Base-by-base conservation (phyloP, 805 yeast species). In the Saccharomycopsis amapae region DNA sequence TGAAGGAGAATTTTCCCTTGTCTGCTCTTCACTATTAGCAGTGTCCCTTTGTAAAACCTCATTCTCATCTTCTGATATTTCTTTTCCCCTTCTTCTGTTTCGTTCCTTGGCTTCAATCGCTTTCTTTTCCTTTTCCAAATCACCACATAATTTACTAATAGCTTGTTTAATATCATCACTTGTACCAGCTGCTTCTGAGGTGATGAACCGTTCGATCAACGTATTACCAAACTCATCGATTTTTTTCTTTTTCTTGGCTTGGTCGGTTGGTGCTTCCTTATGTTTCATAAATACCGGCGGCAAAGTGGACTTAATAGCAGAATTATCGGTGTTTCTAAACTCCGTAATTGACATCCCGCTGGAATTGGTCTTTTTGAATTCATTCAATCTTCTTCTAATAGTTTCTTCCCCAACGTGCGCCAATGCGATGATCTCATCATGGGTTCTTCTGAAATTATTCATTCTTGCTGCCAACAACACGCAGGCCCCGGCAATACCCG, bases 401-500 rank as follows among this genome's bases (percentile, higher is more conserved):
- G 99, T 94, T 50, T 85, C 93, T 56, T 87, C 95, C 4, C 96
- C 96, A 22, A 93, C 89, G 61, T 87, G 95, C 1, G 97, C 90
- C 5, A 93, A 93, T 0, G 94, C 90, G 15, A 90, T 97, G 44
- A 93, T 82, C 61, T 94, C 97, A 1, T 89, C 76, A 61, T 90
- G 96, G 2, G 95, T 81, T 58, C 97, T 73, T 58, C 96, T 74
- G 60, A 85, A 81, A 59, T 89, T 89, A 64, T 93, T 93, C 97
- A 93, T 94, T 63, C 98, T 75, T 2, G 97, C 93, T 0, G 99
- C 98, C 42, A 93, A 66, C 38, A 94, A 61, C 1, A 93, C 70
- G 63, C 97, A 88, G 0, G 98, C 98, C 19, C 97, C 99, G 0
- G 98, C 98, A 44, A 93, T 78, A 57, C 99, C 98, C 0, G 98